phyloP scores from a whole-genome alignment of 768 basidiomycete species.

The Strobilomyces echinocephalus region DNA sequence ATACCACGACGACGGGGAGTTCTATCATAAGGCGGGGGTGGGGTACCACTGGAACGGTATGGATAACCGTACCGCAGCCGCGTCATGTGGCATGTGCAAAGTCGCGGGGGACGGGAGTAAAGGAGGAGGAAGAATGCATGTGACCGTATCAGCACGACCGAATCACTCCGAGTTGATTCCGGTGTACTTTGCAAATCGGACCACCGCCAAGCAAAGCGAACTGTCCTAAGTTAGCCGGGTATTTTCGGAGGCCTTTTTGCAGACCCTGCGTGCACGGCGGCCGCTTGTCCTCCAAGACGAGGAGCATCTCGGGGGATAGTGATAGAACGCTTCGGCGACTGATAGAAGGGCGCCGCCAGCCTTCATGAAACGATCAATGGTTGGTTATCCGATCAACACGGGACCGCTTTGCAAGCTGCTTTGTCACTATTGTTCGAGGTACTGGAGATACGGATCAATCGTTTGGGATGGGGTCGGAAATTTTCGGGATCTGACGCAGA shows the following conservation, averaged over 20 bases:
- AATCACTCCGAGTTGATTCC: too few species aligned
- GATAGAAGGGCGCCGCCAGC: constrained; percentile 2
- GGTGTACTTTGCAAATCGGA: too few species aligned
- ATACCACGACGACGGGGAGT: constrained; percentile 7
- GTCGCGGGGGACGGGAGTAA: neutral
- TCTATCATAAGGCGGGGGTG: neutral
- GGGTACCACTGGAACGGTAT: neutral
- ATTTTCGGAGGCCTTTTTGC: constrained; percentile 3
- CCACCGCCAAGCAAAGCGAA: too few species aligned
- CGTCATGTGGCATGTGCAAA: neutral
- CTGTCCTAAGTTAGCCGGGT: constrained; percentile 1
- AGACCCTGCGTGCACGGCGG: constrained; percentile 1
- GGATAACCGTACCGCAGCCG: neutral
- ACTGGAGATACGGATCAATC: neutral
- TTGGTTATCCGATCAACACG: neutral
- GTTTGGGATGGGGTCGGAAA: constrained; percentile 6
- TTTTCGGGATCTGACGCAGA: constrained; percentile 3
- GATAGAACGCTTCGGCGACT: neutral
- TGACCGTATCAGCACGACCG: constrained; percentile 1
- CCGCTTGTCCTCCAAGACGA: neutral
- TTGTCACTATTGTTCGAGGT: neutral
- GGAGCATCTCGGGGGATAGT: neutral
- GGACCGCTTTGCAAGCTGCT: neutral
- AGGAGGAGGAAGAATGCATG: constrained; percentile 2
- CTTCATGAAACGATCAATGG: neutral